A percentile compares a stretch with the other conserved stretches of the same genome.
Conservation (phyloP, 1,284 basidiomycete genomes). For the Leucoagaricus sp. region DNA sequence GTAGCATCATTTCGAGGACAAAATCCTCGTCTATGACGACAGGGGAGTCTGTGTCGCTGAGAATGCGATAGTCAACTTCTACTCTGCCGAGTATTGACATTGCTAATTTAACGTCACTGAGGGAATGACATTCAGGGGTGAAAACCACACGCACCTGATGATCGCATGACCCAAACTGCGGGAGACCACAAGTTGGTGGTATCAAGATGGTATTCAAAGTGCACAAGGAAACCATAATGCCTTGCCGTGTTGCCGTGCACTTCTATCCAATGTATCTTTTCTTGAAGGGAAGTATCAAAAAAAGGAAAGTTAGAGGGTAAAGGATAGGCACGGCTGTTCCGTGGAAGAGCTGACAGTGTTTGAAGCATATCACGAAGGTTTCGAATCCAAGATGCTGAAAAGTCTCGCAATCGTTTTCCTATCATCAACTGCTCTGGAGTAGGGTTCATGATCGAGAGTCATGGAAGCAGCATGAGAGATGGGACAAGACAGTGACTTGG, state of each 20-base stretch:
- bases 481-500: neutral
- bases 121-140: neutral
- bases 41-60: neutral
- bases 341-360: neutral
- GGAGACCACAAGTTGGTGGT: slow-evolving; percentile 1
- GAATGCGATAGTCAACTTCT: slow-evolving; percentile 7
- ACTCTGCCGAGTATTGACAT: slow-evolving; percentile 8
- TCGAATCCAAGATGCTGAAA: slow-evolving; percentile 9
- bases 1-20: slow-evolving; percentile 12
- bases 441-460: slow-evolving; percentile 11
- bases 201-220: slow-evolving; percentile 6
- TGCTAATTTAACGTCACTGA: neutral
- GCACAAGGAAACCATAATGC: slow-evolving; percentile 6
- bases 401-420: slow-evolving; percentile 2
- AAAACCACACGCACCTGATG: neutral
- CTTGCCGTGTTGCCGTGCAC: neutral
- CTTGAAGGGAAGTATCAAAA: neutral
- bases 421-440: slow-evolving; percentile 13
- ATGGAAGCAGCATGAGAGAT: neutral
- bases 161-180: slow-evolving; percentile 8
- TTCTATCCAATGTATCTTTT: slow-evolving; percentile 14
- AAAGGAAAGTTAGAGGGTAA: slow-evolving; percentile 9
- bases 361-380: slow-evolving; percentile 7
- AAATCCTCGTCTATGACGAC: slow-evolving; percentile 1
- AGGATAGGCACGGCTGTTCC: neutral